Conservation (phyloP, 2,329 filamentous ascomycete species). For the Aschersonia sp. region DNA sequence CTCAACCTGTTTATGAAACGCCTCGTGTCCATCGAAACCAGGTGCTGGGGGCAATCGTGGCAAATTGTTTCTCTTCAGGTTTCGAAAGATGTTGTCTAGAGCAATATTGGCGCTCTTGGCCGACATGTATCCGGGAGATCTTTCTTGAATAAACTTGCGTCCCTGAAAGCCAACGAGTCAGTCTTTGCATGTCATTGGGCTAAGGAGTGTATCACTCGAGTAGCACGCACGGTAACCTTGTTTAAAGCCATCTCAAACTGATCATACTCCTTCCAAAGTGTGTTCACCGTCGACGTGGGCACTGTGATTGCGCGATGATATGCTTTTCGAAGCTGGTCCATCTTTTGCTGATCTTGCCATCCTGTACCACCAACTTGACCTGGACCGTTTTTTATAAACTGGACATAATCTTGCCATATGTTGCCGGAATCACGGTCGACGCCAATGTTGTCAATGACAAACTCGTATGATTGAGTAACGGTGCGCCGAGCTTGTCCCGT, state of each 20-base stretch:
- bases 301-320: constrained; percentile 84
- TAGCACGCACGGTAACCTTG: constrained; percentile 64
- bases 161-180: constrained; percentile 35
- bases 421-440: constrained; percentile 80
- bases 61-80: constrained; percentile 61
- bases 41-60: constrained; percentile 70
- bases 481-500: constrained; percentile 63
- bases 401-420: constrained; percentile 90
- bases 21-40: constrained; percentile 75
- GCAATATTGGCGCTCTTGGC: constrained; percentile 82
- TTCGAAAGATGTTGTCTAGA: constrained; percentile 74
- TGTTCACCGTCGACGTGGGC: constrained; percentile 70
- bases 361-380: constrained; percentile 71
- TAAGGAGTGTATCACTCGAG: background rate
- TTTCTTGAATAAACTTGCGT: constrained; percentile 87
- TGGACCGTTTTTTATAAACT: constrained; percentile 80
- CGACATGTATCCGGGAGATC: constrained; percentile 89
- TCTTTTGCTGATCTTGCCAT: constrained; percentile 98
- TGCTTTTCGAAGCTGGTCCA: constrained; percentile 81
- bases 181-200: background rate
- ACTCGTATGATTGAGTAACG: constrained; percentile 79
- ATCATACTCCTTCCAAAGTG: constrained; percentile 94
- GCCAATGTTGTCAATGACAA: constrained; percentile 79
- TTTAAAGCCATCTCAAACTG: constrained; percentile 90
- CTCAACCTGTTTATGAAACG: constrained; percentile 71